phyloP scores from a whole-genome alignment of 2,329 filamentous ascomycete genomes.

The Blumeriella jaapii region DNA sequence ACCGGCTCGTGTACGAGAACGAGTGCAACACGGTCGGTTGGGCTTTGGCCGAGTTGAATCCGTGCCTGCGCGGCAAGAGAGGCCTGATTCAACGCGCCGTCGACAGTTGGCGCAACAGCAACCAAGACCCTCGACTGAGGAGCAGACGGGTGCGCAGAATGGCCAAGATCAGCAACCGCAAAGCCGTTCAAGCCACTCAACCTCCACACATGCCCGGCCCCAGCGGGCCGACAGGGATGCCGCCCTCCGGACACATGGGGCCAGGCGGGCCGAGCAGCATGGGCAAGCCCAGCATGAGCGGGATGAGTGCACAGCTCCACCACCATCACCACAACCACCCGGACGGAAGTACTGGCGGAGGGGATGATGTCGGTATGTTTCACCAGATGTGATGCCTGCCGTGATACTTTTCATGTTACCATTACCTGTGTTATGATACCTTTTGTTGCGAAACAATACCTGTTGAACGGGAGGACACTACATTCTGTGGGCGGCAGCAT shows the following conservation, averaged over 20 bases:
- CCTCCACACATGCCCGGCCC: slow-evolving; percentile 53
- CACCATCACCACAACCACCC: slow-evolving; percentile 64
- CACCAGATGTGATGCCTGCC: slow-evolving; percentile 53
- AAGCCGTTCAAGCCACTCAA: slow-evolving; percentile 51
- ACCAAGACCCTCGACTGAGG: slow-evolving; percentile 83
- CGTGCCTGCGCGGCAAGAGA: slow-evolving; percentile 80
- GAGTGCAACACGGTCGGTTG: slow-evolving; percentile 99
- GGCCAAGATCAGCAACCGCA: slow-evolving; percentile 90
- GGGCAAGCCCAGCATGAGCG: slow-evolving; percentile 54
- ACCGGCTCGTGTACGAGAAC: slow-evolving; percentile 90
- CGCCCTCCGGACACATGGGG: slow-evolving; percentile 50
- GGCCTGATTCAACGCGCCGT: slow-evolving; percentile 94
- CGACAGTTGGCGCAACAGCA: slow-evolving; percentile 98
- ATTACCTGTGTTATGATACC: slow-evolving; percentile 25
- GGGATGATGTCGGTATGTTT: slow-evolving; percentile 93
- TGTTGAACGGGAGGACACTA: slow-evolving; percentile 18
- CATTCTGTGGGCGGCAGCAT: slow-evolving; percentile 11
- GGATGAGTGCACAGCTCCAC: slow-evolving; percentile 52
- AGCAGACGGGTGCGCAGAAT: slow-evolving; percentile 87
- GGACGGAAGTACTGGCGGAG: slow-evolving; percentile 54
- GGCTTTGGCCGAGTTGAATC: slow-evolving; percentile 89
- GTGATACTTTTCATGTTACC: slow-evolving; percentile 34
- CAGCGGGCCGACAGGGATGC: slow-evolving; percentile 52
- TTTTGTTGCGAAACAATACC: slow-evolving; percentile 11
- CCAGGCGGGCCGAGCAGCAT: slow-evolving; percentile 41